Evolutionary conservation across 1,139 yeast genomes (phyloP), one percentile per base, ranked within the genome.

Genomic region (Arxiozyma telluris): DNA sequence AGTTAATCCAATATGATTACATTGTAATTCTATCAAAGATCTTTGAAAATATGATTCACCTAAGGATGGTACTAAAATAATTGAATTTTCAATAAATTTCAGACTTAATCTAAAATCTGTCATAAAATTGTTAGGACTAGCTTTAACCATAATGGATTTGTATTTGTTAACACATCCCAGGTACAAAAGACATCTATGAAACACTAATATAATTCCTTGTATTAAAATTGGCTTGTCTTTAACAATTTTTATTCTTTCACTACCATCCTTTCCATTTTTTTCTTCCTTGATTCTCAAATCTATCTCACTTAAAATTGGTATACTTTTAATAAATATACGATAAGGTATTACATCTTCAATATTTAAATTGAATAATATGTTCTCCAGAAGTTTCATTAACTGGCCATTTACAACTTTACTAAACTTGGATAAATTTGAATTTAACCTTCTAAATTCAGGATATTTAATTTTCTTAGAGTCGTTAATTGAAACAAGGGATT

Each of bases 111-210:
- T 70, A 63, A 67, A 75, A 61, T 61, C 75, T 57, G 70, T 74
- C 52, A 62, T 69, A 58, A 64, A 58, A 61, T 79, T 66, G 74
- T 73, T 62, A 69, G 79, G 7, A 71, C 67, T 50, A 78, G 81
- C 55, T 76, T 67, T 60, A 44, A 75, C 67, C 44, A 48, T 48
- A 12, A 45, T 30, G 0, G 81, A 70, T 58, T 81, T 73, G 64
- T 83, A 84, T 53, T 89, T 76, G 2, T 83, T 76, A 25, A 82
- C 69, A 52, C 83, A 82, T 4, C 88, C 90, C 52, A 83, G 68
- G 54, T 76, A 77, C 12, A 84, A 65, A 44, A 82, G 69, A 55
- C 83, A 81, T 55, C 78, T 75, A 61, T 83, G 83, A 41, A 78
- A 70, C 30, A 81, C 67, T 58, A 76, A 76, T 15, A 81, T 27